Conservation (phyloP, 345 rosid species). For the Aurinia saxatilis region DNA sequence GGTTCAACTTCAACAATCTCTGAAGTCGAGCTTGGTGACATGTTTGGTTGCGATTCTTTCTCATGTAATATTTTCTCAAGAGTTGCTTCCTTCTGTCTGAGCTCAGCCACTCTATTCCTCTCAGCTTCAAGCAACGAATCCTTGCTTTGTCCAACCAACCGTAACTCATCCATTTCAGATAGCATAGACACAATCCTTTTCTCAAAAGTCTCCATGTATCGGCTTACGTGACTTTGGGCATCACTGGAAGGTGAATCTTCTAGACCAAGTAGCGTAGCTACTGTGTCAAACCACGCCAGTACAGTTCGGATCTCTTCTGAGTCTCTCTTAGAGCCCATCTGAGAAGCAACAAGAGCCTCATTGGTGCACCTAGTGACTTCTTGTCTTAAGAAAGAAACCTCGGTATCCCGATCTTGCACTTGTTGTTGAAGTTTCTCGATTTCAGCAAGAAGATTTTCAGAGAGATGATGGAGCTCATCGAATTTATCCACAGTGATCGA, state of each 20-base stretch:
- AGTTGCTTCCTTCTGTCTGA: constrained; percentile 50
- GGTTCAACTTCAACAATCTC: constrained; percentile 87
- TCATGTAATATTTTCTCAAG: constrained; percentile 59
- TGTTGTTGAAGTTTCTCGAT: constrained; percentile 86
- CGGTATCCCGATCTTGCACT: constrained; percentile 77
- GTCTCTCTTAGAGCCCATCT: constrained; percentile 42
- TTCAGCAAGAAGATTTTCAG: constrained; percentile 73
- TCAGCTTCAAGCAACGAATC: constrained; percentile 61
- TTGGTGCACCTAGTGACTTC: constrained; percentile 94
- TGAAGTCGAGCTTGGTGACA: constrained; percentile 39
- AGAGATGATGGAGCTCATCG: constrained; percentile 90
- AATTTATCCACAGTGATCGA: constrained; percentile 74
- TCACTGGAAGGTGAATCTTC: constrained; percentile 39
- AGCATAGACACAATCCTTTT: constrained; percentile 47
- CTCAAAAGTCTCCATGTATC: constrained; percentile 56
- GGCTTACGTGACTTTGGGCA: constrained; percentile 29
- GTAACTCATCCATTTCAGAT: constrained; percentile 53
- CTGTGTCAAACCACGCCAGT: constrained; percentile 52
- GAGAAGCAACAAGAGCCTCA: constrained; percentile 76
- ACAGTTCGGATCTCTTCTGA: constrained; percentile 53
- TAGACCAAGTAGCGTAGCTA: constrained; percentile 39
- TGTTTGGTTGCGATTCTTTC: constrained; percentile 53
- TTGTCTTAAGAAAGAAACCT: constrained; percentile 93
- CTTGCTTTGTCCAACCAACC: constrained; percentile 46
- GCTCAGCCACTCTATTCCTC: constrained; percentile 63